A percentile compares a stretch with the other conserved stretches of the same genome.
These are phyloP conservation scores for Trichoderma reesei DNA, from an alignment of 495 filamentous ascomycete genomes.

Conservation along the genomic window DNA sequence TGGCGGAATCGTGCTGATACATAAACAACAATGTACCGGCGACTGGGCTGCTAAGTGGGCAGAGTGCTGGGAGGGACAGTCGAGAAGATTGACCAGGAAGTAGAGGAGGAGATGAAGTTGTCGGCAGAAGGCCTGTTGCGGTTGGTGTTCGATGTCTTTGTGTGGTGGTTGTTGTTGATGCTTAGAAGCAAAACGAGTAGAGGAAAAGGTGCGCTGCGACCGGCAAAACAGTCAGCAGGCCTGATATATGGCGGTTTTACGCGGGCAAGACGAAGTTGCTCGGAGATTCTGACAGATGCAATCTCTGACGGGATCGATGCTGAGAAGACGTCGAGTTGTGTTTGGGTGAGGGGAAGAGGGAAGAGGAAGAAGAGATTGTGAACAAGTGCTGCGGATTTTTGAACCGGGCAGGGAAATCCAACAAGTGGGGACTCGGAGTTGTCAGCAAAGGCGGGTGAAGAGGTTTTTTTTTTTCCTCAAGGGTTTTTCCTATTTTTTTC, in stretches of 20 bases:
- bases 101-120: constrained; percentile 1
- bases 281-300: background rate
- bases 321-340: constrained; percentile 11
- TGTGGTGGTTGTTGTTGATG: background rate
- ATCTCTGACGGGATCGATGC: constrained; percentile 6
- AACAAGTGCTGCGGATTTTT: constrained; percentile 3
- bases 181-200: background rate
- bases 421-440: background rate
- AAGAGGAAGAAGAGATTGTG: constrained; percentile 10
- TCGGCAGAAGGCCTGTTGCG: background rate
- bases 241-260: background rate
- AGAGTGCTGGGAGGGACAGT: constrained; percentile 5
- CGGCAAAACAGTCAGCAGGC: constrained; percentile 3
- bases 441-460: background rate
- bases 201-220: constrained; percentile 9
- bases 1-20: constrained; percentile 46
- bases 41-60: constrained; percentile 5
- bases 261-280: background rate
- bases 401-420: background rate
- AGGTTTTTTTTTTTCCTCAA: background rate
- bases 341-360: background rate
- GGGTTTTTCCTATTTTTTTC: background rate
- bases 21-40: constrained; percentile 37
- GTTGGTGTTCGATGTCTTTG: background rate
- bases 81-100: background rate